phyloP scores from a whole-genome alignment of 2,329 filamentous ascomycete species.

The Simplicillium aogashimaense region DNA sequence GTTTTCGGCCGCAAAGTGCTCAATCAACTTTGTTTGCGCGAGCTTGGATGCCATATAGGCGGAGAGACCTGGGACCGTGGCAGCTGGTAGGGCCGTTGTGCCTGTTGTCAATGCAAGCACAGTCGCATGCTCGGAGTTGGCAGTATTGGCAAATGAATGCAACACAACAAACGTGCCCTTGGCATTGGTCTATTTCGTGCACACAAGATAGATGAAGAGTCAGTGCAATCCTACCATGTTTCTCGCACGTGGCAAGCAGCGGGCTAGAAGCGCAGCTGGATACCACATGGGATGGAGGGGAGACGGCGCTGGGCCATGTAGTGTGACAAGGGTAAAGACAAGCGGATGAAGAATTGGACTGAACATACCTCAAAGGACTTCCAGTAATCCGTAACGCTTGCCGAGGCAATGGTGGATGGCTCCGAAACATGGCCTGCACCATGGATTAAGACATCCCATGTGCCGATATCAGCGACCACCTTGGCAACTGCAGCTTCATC shows the following conservation, averaged over 20 bases:
- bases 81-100: constrained; percentile 9
- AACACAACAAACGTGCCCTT: too few species aligned
- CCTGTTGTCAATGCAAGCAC: constrained; percentile 13
- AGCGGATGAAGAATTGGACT: background rate
- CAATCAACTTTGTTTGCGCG: constrained; percentile 10
- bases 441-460: constrained; percentile 11
- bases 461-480: constrained; percentile 7
- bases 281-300: too few species aligned
- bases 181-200: too few species aligned
- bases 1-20: constrained; percentile 15
- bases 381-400: constrained; percentile 12
- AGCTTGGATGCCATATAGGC: too few species aligned
- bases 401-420: constrained; percentile 7
- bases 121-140: constrained; percentile 1
- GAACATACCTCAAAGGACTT: constrained; percentile 13
- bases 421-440: constrained; percentile 8
- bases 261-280: too few species aligned
- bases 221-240: too few species aligned
- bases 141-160: constrained; percentile 4
- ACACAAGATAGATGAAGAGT: too few species aligned
- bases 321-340: too few species aligned
- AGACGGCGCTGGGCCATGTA: too few species aligned
- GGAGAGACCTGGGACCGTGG: constrained; percentile 7
- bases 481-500: too few species aligned
- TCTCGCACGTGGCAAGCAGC: too few species aligned